Conservation (phyloP, 495 filamentous ascomycete genomes). For the Hypomontagnella submonticulosa region DNA sequence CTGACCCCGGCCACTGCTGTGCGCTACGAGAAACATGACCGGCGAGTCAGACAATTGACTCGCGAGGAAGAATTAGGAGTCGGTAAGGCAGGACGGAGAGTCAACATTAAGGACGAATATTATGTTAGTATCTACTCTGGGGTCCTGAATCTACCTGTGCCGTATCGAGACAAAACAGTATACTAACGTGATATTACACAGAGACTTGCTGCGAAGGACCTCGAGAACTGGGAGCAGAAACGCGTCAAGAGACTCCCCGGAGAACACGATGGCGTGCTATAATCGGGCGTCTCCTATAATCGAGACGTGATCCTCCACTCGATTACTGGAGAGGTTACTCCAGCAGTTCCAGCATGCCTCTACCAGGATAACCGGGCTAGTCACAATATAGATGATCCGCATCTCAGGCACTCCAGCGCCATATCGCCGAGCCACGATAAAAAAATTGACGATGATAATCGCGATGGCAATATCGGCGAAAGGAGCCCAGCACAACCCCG, state of each 20-base stretch:
- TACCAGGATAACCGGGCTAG: not conserved
- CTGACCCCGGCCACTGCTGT: slow-evolving; percentile 93
- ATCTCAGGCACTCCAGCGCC: not conserved
- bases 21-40: slow-evolving; percentile 91
- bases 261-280: slow-evolving; percentile 87
- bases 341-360: not conserved
- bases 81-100: slow-evolving; percentile 71
- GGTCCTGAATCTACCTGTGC: not conserved
- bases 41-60: slow-evolving; percentile 81
- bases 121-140: slow-evolving; percentile 70
- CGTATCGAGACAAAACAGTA: not conserved
- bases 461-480: not conserved
- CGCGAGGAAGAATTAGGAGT: slow-evolving; percentile 88
- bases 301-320: not conserved
- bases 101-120: slow-evolving; percentile 91
- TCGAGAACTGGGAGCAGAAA: slow-evolving; percentile 97
- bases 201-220: slow-evolving; percentile 89
- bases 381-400: not conserved
- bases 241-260: slow-evolving; percentile 87
- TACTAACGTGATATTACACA: slow-evolving; percentile 49
- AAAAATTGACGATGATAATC: not conserved
- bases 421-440: not conserved
- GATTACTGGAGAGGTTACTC: not conserved
- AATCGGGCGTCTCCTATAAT: slow-evolving; percentile 39
- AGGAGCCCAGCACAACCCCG: not conserved